A percentile compares a stretch with the other conserved stretches of the same genome.
Conservation (phyloP, 768 basidiomycete genomes). For the Phylloporus sp. region DNA sequence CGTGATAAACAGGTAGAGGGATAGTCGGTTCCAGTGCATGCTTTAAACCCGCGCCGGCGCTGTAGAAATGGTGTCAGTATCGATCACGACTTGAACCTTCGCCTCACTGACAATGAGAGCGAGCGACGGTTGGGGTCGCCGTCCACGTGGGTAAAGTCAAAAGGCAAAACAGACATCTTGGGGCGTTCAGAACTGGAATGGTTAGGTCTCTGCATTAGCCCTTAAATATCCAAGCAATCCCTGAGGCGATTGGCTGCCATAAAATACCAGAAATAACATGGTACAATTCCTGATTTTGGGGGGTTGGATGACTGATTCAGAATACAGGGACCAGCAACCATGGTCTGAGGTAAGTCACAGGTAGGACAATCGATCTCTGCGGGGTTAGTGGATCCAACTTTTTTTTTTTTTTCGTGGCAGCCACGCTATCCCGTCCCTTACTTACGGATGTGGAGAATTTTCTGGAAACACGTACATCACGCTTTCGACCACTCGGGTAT, state of each 20-base stretch:
- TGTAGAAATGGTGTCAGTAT: constrained; percentile 9
- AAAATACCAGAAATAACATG: not conserved
- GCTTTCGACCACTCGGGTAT: not conserved
- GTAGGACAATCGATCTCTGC: too few relatives aligned
- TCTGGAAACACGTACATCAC: constrained; percentile 1
- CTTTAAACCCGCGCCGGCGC: not conserved
- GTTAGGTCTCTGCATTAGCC: not conserved
- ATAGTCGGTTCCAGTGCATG: not conserved
- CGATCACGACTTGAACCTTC: not conserved
- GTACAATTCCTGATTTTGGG: not conserved
- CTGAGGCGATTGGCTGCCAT: constrained; percentile 13
- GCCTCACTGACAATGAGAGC: constrained; percentile 11
- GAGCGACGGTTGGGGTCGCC: not conserved
- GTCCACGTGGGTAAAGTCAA: not conserved
- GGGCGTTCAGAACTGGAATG: not conserved
- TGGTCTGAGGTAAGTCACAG: not conserved
- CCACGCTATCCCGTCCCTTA: constrained; percentile 17
- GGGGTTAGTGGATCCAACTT: not conserved
- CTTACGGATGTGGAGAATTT: not conserved
- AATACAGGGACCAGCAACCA: constrained; percentile 6
- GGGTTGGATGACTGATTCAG: constrained; percentile 4
- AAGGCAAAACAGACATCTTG: constrained; percentile 7
- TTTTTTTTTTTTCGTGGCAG: constrained; percentile 13
- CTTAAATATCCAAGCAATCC: constrained; percentile 7
- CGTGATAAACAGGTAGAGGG: not conserved